Evolutionary conservation across 164 flowering plant species (phyloP).

Genomic region (Chimonanthus praecox): DNA sequence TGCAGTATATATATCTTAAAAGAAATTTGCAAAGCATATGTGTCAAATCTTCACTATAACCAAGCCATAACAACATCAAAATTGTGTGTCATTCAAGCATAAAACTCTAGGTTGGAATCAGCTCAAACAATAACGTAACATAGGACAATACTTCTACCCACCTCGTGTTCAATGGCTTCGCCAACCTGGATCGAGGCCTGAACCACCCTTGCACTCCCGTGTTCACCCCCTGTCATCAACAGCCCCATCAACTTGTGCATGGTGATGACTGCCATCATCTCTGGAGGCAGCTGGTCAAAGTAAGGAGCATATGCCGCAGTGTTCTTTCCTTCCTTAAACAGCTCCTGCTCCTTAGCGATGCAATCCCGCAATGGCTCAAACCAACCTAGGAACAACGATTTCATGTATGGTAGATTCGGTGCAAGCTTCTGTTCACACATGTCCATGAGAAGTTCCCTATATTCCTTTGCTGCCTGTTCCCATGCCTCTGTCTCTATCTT

Average conservation of each 20-base stretch:
- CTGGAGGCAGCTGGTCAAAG: conserved; percentile 72
- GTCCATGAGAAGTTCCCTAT: conserved; percentile 68
- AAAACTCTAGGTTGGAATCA: background rate
- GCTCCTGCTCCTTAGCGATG: conserved; percentile 63
- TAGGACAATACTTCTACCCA: conserved; percentile 15
- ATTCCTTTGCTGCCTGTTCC: conserved; percentile 81
- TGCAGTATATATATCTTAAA: too few species aligned
- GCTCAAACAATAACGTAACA: background rate
- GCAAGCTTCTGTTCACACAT: conserved; percentile 92
- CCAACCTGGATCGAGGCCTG: conserved; percentile 76
- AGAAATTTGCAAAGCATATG: background rate
- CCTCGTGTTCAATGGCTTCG: conserved; percentile 97
- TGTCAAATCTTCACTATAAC: background rate
- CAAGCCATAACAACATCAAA: background rate
- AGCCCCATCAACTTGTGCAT: conserved; percentile 92
- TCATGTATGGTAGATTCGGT: conserved; percentile 92
- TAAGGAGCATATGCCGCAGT: conserved; percentile 42
- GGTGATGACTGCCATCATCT: conserved; percentile 88
- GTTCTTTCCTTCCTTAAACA: conserved; percentile 37
- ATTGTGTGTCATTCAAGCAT: background rate
- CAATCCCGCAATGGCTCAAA: conserved; percentile 74
- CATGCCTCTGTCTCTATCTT: conserved; percentile 92
- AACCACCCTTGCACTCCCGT: conserved; percentile 66
- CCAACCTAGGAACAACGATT: conserved; percentile 94
- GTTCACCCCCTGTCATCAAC: conserved; percentile 68